Percentiles rank a stretch among this genome's conserved stretches.
Conservation (phyloP, 2,329 filamentous ascomycete species). For the Claviceps citrina region DNA sequence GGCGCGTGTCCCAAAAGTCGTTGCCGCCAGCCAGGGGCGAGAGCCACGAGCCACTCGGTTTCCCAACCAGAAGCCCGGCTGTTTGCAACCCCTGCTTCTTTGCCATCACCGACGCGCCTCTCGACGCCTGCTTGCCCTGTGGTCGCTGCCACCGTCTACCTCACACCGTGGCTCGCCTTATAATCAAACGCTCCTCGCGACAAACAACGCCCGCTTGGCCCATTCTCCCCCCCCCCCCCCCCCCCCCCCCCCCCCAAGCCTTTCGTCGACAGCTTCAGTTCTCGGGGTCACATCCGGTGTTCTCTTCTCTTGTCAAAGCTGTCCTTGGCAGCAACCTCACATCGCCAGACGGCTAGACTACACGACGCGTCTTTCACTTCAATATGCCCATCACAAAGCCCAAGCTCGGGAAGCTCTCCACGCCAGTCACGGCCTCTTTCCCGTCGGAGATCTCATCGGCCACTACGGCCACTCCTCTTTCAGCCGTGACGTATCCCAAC, state of each 20-base stretch:
- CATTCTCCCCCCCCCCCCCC: too few species aligned
- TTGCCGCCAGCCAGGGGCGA: conserved; percentile 13
- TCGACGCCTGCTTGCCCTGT: neutral
- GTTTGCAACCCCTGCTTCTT: neutral
- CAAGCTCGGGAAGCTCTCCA: conserved; percentile 46
- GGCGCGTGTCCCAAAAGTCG: conserved; percentile 12
- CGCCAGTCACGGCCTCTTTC: conserved; percentile 47
- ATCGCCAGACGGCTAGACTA: neutral
- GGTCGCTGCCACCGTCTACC: conserved; percentile 8
- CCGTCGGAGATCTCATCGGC: conserved; percentile 46
- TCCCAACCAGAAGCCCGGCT: conserved; percentile 1
- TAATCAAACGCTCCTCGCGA: conserved; percentile 6
- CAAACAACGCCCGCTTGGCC: conserved; percentile 1
- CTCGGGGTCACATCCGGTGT: neutral
- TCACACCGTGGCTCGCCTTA: conserved; percentile 5
- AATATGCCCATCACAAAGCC: conserved; percentile 38
- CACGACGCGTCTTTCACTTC: conserved; percentile 11
- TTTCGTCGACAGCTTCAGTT: conserved; percentile 2
- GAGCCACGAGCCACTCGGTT: conserved; percentile 4
- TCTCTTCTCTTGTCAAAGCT: too few species aligned
- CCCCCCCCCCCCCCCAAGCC: neutral
- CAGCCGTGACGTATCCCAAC: conserved; percentile 23
- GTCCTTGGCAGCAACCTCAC: neutral
- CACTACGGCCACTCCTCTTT: conserved; percentile 54
- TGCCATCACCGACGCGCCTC: conserved; percentile 2